Percentiles rank a stretch among this genome's conserved stretches.
Conservation (phyloP, 2,329 filamentous ascomycete species). For the Beauveria caledonica region DNA sequence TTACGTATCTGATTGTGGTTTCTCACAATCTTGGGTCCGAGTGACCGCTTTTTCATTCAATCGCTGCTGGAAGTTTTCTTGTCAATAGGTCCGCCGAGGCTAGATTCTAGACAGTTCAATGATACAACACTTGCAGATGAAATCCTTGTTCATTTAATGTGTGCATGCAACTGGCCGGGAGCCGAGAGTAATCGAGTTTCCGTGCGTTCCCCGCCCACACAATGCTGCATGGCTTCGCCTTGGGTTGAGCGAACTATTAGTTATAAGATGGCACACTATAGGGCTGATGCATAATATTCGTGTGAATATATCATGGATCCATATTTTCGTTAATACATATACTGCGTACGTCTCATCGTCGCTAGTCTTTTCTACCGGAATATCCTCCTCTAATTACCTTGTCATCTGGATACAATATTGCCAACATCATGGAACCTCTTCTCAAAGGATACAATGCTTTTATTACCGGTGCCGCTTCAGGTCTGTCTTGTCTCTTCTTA, state of each 20-base stretch:
- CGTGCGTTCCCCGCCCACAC: background rate
- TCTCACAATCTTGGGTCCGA: background rate
- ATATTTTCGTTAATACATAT: background rate
- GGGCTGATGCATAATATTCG: background rate
- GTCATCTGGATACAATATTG: too few relatives aligned
- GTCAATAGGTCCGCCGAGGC: background rate
- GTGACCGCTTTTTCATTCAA: background rate
- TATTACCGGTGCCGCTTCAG: slow-evolving; percentile 39
- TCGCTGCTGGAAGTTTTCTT: background rate
- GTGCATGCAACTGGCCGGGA: background rate
- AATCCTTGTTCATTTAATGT: background rate
- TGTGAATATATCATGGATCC: background rate
- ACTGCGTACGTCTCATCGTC: background rate
- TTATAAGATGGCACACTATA: too few relatives aligned
- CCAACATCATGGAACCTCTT: slow-evolving; percentile 26
- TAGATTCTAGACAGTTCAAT: slow-evolving; percentile 7
- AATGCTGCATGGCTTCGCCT: background rate
- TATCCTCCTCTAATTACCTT: background rate
- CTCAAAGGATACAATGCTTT: slow-evolving; percentile 36
- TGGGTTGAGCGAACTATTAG: too few relatives aligned
- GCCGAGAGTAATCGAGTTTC: background rate
- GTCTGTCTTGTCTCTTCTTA: slow-evolving; percentile 20
- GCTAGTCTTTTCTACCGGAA: background rate
- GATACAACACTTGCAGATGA: background rate
- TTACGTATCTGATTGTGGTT: background rate